Base-by-base conservation (phyloP, 257 asterid genomes). In the Haberlea rhodopensis region DNA sequence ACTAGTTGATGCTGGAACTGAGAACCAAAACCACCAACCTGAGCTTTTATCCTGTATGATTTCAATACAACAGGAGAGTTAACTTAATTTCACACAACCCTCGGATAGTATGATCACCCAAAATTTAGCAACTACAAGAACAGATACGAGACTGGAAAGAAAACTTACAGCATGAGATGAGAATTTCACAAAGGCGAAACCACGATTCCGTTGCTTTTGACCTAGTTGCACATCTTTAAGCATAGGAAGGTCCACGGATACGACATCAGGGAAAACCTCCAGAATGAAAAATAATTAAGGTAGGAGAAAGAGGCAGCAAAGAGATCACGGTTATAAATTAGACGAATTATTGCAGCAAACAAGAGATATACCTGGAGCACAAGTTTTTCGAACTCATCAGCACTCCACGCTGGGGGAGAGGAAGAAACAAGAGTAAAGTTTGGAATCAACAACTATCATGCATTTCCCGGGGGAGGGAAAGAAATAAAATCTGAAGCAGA, bases 11-110 rank as follows among this genome's bases (percentile, higher is more conserved):
- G 89, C 87, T 81, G 88, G 88, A 79, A 82, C 87, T 67, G 81
- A 85, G 83, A 77, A 82, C 84, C 95, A 88, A 78, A 84, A 84
- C 87, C 95, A 85, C 85, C 87, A 78, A 88, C 95, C 90, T 84
- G 96, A 75, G 84, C 85, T 75, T 86, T 71, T 80, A 81, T 71
- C 98, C 94, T 88, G 91, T 91, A 86, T 71, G 80, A 81, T 80
- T 80, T 74, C 81, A 85, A 87, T 74, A 87, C 87, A 85, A 81
- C 78, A 68, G 73, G 78, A 72, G 65, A 74, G 89, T 77, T 79
- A 75, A 78, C 82, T 74, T 77, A 75, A 74, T 53, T 66, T 74
- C 72, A 64, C 67, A 63, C 74, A 64, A 73, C 68, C 66, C 23
- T 61, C 22, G 68, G 21, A 62, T n/a, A 53, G 57, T 26, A 55